Conservation (phyloP, 257 asterid genomes). For the Solanum medicagineum region DNA sequence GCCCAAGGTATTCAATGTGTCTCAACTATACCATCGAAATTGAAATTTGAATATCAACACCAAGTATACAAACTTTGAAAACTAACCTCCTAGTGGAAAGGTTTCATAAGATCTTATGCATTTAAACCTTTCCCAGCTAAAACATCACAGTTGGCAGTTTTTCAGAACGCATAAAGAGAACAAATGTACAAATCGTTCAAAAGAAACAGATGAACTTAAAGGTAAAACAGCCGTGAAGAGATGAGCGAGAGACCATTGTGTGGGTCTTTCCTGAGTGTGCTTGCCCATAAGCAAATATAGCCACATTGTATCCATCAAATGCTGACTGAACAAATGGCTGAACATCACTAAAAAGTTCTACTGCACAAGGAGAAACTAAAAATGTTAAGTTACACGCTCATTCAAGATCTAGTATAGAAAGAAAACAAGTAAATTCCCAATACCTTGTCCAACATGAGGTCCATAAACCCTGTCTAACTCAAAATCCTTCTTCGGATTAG, state of each 20-base stretch:
- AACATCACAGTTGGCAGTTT: not conserved
- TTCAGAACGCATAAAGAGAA: not conserved
- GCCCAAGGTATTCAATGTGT: not conserved
- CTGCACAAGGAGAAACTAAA: conserved; percentile 40
- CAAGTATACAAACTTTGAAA: not conserved
- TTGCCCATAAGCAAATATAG: conserved; percentile 85
- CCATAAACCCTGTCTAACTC: conserved; percentile 98
- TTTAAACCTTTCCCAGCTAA: not conserved
- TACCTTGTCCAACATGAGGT: conserved; percentile 98
- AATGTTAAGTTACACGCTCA: conserved; percentile 15
- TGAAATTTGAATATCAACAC: not conserved
- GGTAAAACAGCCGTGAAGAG: conserved; percentile 7
- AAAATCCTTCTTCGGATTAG: conserved; percentile 91
- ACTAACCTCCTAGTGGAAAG: not conserved
- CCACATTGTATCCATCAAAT: conserved; percentile 90
- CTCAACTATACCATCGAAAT: not conserved
- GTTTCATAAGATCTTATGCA: not conserved
- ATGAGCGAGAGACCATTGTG: conserved; percentile 64
- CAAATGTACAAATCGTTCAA: not conserved
- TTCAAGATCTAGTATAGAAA: conserved; percentile 4
- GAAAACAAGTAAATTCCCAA: not conserved
- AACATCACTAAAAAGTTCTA: conserved; percentile 77
- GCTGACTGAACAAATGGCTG: conserved; percentile 99
- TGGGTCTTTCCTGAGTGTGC: conserved; percentile 82
- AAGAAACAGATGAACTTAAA: not conserved